A percentile compares a stretch with the other conserved stretches of the same genome.
Evolutionary conservation across 192 early-diverging fungal genomes (phyloP).

Genomic region (Podila epigama): DNA sequence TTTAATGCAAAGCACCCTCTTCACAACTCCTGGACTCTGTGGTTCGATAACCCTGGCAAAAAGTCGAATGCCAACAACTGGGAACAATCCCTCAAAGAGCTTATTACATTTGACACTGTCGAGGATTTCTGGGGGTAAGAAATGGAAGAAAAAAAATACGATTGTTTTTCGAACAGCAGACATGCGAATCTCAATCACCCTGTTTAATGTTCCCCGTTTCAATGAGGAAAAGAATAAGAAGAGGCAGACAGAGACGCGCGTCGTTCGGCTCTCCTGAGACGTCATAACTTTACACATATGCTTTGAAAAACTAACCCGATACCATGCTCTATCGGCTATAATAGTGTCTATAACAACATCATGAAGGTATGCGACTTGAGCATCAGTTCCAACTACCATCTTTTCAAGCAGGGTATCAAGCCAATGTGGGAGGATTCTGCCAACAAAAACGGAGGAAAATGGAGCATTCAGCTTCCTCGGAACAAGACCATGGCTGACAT

Average conservation of each 20-base stretch:
- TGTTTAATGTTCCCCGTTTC: background rate
- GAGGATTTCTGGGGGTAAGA: slow-evolving; percentile 99
- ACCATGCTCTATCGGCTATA: background rate
- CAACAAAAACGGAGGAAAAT: slow-evolving; percentile 93
- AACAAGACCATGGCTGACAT: slow-evolving; percentile 76
- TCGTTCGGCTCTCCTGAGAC: background rate
- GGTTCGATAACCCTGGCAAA: slow-evolving; percentile 90
- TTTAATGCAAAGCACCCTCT: slow-evolving; percentile 89
- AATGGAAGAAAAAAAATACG: no score
- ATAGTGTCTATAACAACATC: slow-evolving; percentile 85
- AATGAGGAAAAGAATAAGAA: no score
- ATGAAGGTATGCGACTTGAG: slow-evolving; percentile 75
- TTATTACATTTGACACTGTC: slow-evolving; percentile 90
- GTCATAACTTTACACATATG: no score
- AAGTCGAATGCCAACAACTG: slow-evolving; percentile 81
- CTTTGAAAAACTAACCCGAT: background rate
- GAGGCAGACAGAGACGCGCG: no score
- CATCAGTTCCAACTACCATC: slow-evolving; percentile 88
- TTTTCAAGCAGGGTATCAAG: slow-evolving; percentile 92
- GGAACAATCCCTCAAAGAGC: slow-evolving; percentile 86
- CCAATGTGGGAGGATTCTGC: slow-evolving; percentile 95
- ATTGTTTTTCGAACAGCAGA: no score
- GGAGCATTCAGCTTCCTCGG: slow-evolving; percentile 79
- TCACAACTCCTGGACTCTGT: slow-evolving; percentile 91
- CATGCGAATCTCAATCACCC: background rate